Percentiles rank a stretch among this genome's conserved stretches.
Evolutionary conservation across 371 early-diverging fungal species (phyloP).

Genomic region (Apophysomyces sp.): DNA sequence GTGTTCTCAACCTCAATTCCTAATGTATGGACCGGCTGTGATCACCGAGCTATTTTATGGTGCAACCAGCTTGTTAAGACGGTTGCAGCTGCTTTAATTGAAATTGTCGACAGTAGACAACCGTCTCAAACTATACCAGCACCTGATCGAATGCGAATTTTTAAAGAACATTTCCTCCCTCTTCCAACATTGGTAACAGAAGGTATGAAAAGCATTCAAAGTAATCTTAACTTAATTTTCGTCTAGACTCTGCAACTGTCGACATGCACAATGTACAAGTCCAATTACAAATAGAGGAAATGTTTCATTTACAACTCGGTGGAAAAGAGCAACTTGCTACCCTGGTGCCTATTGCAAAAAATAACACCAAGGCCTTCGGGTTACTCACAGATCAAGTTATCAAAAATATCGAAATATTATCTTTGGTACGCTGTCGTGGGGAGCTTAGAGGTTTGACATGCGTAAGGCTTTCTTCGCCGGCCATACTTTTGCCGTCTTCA

Average conservation of each 20-base stretch:
- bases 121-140: neutral
- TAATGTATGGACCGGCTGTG: conserved; percentile 84
- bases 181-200: neutral
- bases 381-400: conserved; percentile 35
- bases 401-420: conserved; percentile 14
- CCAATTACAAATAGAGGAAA: neutral
- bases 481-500: neutral
- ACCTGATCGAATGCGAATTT: conserved; percentile 13
- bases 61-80: conserved; percentile 82
- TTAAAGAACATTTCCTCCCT: conserved; percentile 4
- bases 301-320: neutral
- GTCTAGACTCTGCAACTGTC: neutral
- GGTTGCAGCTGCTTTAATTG: conserved; percentile 52
- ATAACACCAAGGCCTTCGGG: conserved; percentile 19
- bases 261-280: neutral
- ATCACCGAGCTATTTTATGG: conserved; percentile 93
- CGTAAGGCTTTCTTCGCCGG: neutral
- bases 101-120: conserved; percentile 51
- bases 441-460: neutral
- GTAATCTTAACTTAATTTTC: neutral
- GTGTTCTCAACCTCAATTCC: conserved; percentile 77
- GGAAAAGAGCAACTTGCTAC: neutral
- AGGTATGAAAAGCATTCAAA: neutral
- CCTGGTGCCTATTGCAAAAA: neutral
- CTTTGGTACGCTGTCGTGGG: neutral